Base-by-base conservation (phyloP, 2,329 filamentous ascomycete species). In the Penicillium sclerotigenum region DNA sequence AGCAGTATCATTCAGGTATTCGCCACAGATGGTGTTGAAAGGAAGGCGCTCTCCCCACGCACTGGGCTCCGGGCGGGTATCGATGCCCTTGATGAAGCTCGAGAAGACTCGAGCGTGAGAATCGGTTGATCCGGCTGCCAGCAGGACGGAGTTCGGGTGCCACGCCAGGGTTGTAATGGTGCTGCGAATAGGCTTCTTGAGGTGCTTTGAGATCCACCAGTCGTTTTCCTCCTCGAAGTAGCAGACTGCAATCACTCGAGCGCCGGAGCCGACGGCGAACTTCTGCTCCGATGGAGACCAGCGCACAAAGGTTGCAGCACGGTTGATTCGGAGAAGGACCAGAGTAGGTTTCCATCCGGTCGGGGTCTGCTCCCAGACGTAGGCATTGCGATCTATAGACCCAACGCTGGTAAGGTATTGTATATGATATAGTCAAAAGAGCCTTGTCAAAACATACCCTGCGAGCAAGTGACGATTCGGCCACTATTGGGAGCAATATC, bases 201-300 rank as follows among this genome's bases (percentile, higher is more conserved):
- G 79, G 77, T 99, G 94, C 82, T 99, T 99, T 36, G 92, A 97
- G 40, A 99, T 93, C 94, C 94, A 99, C 94, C 94, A 99, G 80
- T 99, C 92, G 77, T 99, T 97, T 77, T 99, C 94, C 74, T 96
- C 90, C 72, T 99, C 94, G 68, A 99, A 99, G 80, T 97, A 97
- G 82, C 94, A 99, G 66, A 97, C 84, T 38, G 94, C 91, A 68
- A 99, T 96, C 63, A 96, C 89, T 61, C 94, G 87, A 66, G 96
- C 94, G 59, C 94, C 94, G 28, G 92, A 97, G 58, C 94, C 94
- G 26, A 97, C 94, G 52, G 94, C 94, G 74, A 99, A 99, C 77
- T 99, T 99, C 73, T 87, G 89, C 81, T 99, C 94, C 22, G 89
- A 93, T 3, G 94, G 94, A 22, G 91, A 95, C 94, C 94, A 99